Base-by-base conservation (phyloP, 148 eudicot genomes). In the Rheum nobile region DNA sequence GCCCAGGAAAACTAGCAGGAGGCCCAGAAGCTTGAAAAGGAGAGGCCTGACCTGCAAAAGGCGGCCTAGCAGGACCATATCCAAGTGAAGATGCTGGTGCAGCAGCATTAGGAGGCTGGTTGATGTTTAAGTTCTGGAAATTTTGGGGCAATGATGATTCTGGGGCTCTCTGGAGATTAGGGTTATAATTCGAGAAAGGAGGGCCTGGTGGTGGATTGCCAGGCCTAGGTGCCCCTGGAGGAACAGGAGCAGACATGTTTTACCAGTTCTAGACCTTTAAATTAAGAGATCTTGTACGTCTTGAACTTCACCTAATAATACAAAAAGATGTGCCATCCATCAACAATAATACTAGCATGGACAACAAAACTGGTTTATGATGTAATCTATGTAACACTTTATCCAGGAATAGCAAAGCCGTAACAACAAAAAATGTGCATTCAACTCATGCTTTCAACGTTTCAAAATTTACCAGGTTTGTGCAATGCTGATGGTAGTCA, bases 141-240 rank as follows among this genome's bases (percentile, higher is more conserved):
- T 84, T 85, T 61, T 88, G 86, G 22, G 90, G 72, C 75, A 90
- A 77, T 61, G 91, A 83, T 65, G 79, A 71, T 57, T 74, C 82
- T 0, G 82, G 70, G 21, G 75, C 28, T 37, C 71, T 71, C 6
- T 75, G 80, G 43, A 77, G 31, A 84, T 80, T 83, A 17, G 91
- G 90, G 61, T 86, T 80, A 70, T 86, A 88, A 84, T 82, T 86
- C 10, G 88, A 82, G 4, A 88, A 88, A 46, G 80, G 84, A 46
- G 82, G 52, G 39, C 78, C 41, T 71, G 84, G 41, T 29, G 79
- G 83, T 37, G 77, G 78, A 76, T 83, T 84, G 75, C 87, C 87
- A 8, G 93, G 93, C 82, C 96, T 87, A 79, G 93, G 86, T 80
- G 91, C 96, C 83, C 98, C 86, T 77, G 84, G 82, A 67, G 82